Conservation (phyloP, 1,284 basidiomycete genomes). For the Paramarasmius palmivorus region DNA sequence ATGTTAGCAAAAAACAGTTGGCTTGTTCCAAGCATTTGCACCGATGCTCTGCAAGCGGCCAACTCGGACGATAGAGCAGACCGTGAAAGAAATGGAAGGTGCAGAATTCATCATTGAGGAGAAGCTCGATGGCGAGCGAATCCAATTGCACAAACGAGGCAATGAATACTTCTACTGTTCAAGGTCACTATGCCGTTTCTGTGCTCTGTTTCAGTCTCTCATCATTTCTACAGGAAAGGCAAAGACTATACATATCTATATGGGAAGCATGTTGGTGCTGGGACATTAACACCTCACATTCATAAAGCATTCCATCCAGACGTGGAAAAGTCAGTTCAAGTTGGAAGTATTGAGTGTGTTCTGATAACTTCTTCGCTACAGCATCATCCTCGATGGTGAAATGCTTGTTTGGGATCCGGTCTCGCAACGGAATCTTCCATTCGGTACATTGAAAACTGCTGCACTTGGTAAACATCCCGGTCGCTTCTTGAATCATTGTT, state of each 20-base stretch:
- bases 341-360: not conserved
- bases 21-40: conserved; percentile 81
- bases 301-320: conserved; percentile 71
- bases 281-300: conserved; percentile 86
- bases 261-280: conserved; percentile 76
- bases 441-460: conserved; percentile 90
- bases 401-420: conserved; percentile 97
- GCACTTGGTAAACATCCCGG: conserved; percentile 60
- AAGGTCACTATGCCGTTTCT: conserved; percentile 44
- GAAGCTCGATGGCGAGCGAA: conserved; percentile 93
- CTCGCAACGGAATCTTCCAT: conserved; percentile 82
- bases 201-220: not conserved
- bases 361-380: conserved; percentile 30
- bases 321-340: conserved; percentile 70
- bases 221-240: conserved; percentile 64
- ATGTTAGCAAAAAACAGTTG: conserved; percentile 74
- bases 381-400: conserved; percentile 92
- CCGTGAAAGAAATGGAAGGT: conserved; percentile 81
- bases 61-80: conserved; percentile 74
- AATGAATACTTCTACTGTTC: conserved; percentile 92
- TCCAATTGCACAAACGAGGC: conserved; percentile 90
- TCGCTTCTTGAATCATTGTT: conserved; percentile 4
- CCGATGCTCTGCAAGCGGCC: conserved; percentile 93
- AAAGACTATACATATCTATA: conserved; percentile 95
- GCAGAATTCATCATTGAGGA: conserved; percentile 86